Evolutionary conservation across 2,329 filamentous ascomycete genomes (phyloP), one percentile per base, ranked within the genome.

Genomic region (Cytospora mali): DNA sequence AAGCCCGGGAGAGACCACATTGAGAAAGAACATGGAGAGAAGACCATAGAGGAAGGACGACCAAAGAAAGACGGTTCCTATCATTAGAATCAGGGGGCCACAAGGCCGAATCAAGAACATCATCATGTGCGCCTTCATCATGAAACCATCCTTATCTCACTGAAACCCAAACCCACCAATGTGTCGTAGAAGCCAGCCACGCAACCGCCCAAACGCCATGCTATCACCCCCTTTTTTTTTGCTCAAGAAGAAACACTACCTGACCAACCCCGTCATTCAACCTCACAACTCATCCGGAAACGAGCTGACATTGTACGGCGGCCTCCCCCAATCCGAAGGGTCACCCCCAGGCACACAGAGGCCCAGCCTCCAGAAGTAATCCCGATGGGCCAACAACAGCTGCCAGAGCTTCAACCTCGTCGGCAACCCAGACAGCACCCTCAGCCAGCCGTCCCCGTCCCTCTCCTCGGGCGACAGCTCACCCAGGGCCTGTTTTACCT

Each of bases 331-430:
- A 68, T 91, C 84, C 52, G 80, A 79, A 3, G 88, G 88, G 72
- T 90, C 88, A 14, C 91, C 90, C 14, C 90, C 90, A 0, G 94
- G 93, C 2, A 97, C 81, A 76, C 95, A 99, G 33, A 98, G 78
- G 0, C 95, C 95, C 58, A 99, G 75, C 62, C 95, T 84, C 91
- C 92, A 96, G 76, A 99, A 98, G 75, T 99, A 99, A 77, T 99
- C 95, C 46, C 95, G 81, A 77, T 99, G 95, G 1, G 93, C 91
- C 75, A 96, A 96, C 72, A 98, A 89, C 9, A 97, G 79, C 76
- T 97, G 87, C 92, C 94, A 97, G n/a, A 96, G 83, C 74, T 89
- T 91, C 69, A 93, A 74, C 75, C 84, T 75, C 70, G 68, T 83
- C 72, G 70, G 88, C 75, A 79, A 84, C 81, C 76, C 88, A 16